Evolutionary conservation across 2,329 filamentous ascomycete species (phyloP).

Genomic region (Cytospora piceae): DNA sequence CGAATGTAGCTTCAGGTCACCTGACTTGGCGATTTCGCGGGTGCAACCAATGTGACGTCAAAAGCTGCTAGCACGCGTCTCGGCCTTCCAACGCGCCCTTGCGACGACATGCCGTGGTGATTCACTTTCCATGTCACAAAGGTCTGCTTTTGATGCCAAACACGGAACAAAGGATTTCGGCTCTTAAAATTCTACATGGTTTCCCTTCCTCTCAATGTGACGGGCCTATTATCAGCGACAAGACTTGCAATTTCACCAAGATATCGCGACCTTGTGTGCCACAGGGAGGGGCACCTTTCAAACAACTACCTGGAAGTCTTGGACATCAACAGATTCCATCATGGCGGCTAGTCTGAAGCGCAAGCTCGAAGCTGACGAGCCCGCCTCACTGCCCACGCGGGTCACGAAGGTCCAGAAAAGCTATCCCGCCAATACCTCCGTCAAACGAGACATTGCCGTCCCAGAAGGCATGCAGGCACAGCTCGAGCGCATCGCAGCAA

Average conservation of each 20-base stretch:
- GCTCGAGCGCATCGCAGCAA: constrained; percentile 50
- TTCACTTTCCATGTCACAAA: constrained; percentile 9
- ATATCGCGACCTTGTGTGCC: neutral
- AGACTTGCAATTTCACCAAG: neutral
- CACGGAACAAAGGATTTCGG: neutral
- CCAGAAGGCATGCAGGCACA: constrained; percentile 43
- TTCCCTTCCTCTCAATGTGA: neutral
- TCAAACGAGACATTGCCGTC: constrained; percentile 2
- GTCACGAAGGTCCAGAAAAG: constrained; percentile 17
- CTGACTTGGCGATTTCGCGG: constrained; percentile 21
- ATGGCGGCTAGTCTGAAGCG: constrained; percentile 21
- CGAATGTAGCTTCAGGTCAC: constrained; percentile 1
- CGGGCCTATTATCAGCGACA: neutral
- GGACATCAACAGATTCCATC: neutral
- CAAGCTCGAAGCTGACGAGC: neutral
- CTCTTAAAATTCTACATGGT: too few relatives aligned
- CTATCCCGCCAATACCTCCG: constrained; percentile 18
- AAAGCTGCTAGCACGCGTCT: neutral
- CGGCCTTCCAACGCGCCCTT: constrained; percentile 25
- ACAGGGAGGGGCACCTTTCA: neutral
- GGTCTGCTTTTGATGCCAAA: neutral
- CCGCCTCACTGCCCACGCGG: neutral
- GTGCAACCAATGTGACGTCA: neutral
- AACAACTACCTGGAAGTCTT: neutral
- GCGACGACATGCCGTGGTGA: constrained; percentile 27